These are phyloP conservation scores for Begonia masoniana DNA, from an alignment of 306 rosid genomes.

Conservation along the genomic window DNA sequence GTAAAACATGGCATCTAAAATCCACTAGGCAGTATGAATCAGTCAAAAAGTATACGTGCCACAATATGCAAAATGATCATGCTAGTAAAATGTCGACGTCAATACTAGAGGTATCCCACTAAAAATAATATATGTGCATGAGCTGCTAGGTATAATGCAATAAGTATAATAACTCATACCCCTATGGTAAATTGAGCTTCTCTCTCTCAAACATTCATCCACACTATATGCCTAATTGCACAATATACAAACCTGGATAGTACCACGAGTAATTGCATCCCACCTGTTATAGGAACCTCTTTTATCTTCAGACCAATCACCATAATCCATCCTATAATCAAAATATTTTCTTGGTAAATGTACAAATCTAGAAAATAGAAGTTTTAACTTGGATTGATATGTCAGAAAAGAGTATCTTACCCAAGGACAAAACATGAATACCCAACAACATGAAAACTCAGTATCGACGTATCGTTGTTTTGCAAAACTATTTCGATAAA, in stretches of 20 bases:
- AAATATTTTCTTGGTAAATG: background rate
- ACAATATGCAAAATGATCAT: no score
- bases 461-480: conserved; percentile 65
- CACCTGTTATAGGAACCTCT: conserved; percentile 58
- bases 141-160: no score
- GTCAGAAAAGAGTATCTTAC: conserved; percentile 28
- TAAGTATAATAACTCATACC: no score
- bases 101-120: no score
- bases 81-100: no score
- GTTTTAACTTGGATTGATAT: background rate
- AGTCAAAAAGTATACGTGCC: no score
- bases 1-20: no score
- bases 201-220: no score
- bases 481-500: conserved; percentile 76
- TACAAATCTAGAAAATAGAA: background rate
- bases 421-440: conserved; percentile 69
- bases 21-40: no score
- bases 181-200: no score
- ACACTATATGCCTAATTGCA: no score
- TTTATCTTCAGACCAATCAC: conserved; percentile 62
- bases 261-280: conserved; percentile 75
- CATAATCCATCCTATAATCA: conserved; percentile 54
- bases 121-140: no score
- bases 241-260: conserved; percentile 51
- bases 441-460: conserved; percentile 71